phyloP scores from a whole-genome alignment of 2,329 filamentous ascomycete genomes.

The Monosporascus sp. region DNA sequence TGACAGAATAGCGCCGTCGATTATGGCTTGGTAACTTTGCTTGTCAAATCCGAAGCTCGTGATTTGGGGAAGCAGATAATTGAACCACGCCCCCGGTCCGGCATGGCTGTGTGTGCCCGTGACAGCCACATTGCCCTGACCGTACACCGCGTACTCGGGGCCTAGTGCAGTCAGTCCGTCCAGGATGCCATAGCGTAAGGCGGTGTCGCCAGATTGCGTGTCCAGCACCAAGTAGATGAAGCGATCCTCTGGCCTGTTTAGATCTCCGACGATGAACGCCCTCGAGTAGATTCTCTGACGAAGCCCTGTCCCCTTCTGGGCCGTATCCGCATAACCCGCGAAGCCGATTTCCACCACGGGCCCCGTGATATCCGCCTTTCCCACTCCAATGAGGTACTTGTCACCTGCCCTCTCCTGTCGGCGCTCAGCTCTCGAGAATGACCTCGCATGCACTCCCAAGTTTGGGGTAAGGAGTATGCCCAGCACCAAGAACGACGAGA shows the following conservation, averaged over 20 bases:
- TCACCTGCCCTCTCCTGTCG: constrained; percentile 28
- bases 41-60: constrained; percentile 80
- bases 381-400: constrained; percentile 45
- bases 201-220: constrained; percentile 79
- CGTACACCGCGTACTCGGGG: constrained; percentile 67
- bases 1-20: constrained; percentile 75
- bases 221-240: constrained; percentile 88
- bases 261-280: constrained; percentile 77
- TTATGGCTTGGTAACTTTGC: constrained; percentile 81
- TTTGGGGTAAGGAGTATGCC: constrained; percentile 25
- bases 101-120: constrained; percentile 89
- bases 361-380: constrained; percentile 53
- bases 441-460: constrained; percentile 5
- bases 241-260: constrained; percentile 58
- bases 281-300: constrained; percentile 82
- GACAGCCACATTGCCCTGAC: constrained; percentile 75
- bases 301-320: constrained; percentile 76
- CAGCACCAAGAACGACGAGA: constrained; percentile 30
- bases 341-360: constrained; percentile 85
- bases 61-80: constrained; percentile 85
- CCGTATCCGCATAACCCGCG: constrained; percentile 79
- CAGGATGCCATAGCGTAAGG: constrained; percentile 76
- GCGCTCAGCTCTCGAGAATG: constrained; percentile 5
- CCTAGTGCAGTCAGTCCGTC: constrained; percentile 65
- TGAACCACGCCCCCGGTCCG: constrained; percentile 85